These are phyloP conservation scores for Tuber microsphaerosporum DNA, from an alignment of 495 filamentous ascomycete genomes.

Conservation along the genomic window DNA sequence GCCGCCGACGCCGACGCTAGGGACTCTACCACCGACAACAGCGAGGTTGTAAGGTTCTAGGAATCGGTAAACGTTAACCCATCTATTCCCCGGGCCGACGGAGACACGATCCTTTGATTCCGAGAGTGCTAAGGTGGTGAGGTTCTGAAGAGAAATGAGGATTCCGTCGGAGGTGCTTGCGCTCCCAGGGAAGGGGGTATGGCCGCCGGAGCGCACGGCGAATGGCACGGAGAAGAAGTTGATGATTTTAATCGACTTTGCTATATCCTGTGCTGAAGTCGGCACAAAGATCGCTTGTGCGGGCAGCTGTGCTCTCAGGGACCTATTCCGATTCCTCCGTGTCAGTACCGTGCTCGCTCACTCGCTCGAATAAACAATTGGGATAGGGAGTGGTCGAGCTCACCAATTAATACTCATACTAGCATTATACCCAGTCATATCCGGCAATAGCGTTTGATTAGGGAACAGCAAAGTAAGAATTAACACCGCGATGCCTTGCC, in stretches of 20 bases:
- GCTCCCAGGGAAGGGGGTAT: conserved; percentile 45
- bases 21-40: conserved; percentile 53
- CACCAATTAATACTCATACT: conserved; percentile 1
- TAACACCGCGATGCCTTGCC: not conserved
- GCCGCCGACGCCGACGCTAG: conserved; percentile 55
- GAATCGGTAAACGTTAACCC: conserved; percentile 52
- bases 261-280: conserved; percentile 20
- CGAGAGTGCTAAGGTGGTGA: conserved; percentile 18
- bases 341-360: not conserved
- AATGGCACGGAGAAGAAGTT: conserved; percentile 42
- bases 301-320: conserved; percentile 36
- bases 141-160: conserved; percentile 45
- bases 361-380: not conserved
- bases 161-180: conserved; percentile 46
- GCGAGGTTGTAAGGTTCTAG: conserved; percentile 48
- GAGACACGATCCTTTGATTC: conserved; percentile 5
- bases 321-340: conserved; percentile 21
- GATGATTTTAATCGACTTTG: conserved; percentile 31
- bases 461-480: not conserved
- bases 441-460: not conserved
- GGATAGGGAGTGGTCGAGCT: not conserved
- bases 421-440: not conserved
- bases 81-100: conserved; percentile 48
- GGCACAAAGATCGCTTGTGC: conserved; percentile 35
- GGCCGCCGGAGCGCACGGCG: conserved; percentile 48